These are phyloP conservation scores for Chlamydomonas incerta DNA, from an alignment of 139 green algal species.

Conservation along the genomic window DNA sequence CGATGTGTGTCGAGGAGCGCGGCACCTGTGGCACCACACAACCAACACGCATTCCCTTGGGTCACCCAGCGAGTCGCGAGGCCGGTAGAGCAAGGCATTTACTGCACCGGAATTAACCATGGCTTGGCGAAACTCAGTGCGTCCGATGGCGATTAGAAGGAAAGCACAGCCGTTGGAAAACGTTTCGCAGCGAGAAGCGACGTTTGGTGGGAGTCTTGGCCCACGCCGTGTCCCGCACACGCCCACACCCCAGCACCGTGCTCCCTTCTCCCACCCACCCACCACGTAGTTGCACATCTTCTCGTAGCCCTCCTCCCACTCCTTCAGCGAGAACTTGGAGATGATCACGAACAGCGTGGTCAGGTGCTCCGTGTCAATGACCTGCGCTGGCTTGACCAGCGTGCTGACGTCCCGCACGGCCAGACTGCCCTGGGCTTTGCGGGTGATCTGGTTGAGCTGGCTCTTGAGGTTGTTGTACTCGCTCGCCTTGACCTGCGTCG, in stretches of 20 bases:
- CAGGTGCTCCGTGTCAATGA: conserved; percentile 95
- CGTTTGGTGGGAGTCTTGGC: too few species aligned
- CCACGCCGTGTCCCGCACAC: too few species aligned
- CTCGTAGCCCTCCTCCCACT: conserved; percentile 93
- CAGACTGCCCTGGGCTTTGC: conserved; percentile 91
- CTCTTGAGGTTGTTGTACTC: conserved; percentile 91
- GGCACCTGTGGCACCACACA: conserved; percentile 70
- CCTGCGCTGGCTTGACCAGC: conserved; percentile 73
- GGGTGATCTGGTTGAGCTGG: conserved; percentile 72
- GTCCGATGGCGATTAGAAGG: too few species aligned
- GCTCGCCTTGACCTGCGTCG: conserved; percentile 71
- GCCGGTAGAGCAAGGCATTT: too few species aligned
- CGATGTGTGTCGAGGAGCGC: conserved; percentile 74
- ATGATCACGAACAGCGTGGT: conserved; percentile 93
- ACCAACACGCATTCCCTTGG: too few species aligned
- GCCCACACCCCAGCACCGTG: too few species aligned
- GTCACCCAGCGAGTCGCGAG: too few species aligned
- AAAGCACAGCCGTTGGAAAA: too few species aligned
- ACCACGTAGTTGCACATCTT: conserved; percentile 91
- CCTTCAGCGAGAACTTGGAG: conserved; percentile 78
- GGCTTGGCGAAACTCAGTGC: too few species aligned
- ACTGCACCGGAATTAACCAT: too few species aligned
- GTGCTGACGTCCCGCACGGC: conserved; percentile 76
- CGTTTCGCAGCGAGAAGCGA: too few species aligned
- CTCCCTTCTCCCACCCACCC: conserved; percentile 9